Conservation (phyloP, 2,329 filamentous ascomycete species). For the Colletotrichum tofieldiae region DNA sequence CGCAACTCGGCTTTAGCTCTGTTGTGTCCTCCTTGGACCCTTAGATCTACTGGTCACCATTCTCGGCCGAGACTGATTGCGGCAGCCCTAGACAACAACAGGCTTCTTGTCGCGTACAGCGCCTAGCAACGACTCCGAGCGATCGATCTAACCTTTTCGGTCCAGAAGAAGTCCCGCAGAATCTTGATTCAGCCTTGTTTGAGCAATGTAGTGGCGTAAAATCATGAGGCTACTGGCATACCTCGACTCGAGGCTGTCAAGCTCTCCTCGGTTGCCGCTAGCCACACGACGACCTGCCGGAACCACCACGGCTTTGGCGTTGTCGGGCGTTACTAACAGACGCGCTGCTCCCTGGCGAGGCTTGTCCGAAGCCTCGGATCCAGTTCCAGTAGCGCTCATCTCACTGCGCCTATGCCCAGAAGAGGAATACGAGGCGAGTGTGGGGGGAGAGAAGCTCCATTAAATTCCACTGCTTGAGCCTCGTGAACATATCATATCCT, state of each 20-base stretch:
- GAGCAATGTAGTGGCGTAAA: conserved; percentile 9
- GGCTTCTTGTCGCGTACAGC: neutral
- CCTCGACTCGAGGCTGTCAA: neutral
- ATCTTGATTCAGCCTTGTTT: conserved; percentile 36
- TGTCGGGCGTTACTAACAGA: neutral
- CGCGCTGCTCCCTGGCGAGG: neutral
- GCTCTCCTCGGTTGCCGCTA: neutral
- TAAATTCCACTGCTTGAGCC: conserved; percentile 6
- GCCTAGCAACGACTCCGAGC: neutral
- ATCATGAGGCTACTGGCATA: conserved; percentile 7
- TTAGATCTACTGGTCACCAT: neutral
- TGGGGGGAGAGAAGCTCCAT: neutral
- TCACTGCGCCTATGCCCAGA: conserved; percentile 13
- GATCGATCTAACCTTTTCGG: neutral
- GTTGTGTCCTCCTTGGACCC: conserved; percentile 10
- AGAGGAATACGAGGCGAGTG: conserved; percentile 19
- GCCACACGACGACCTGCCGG: neutral
- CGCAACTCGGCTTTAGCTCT: conserved; percentile 13
- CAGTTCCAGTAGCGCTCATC: neutral
- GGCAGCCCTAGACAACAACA: conserved; percentile 4
- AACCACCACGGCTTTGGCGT: neutral
- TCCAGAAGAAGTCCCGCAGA: neutral
- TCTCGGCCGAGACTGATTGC: conserved; percentile 8
- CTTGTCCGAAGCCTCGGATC: neutral
- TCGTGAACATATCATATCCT: conserved; percentile 5